Evolutionary conservation across 2,329 filamentous ascomycete species (phyloP), one percentile per base, ranked within the genome.

Genomic region (Proliferodiscus dingleyae): DNA sequence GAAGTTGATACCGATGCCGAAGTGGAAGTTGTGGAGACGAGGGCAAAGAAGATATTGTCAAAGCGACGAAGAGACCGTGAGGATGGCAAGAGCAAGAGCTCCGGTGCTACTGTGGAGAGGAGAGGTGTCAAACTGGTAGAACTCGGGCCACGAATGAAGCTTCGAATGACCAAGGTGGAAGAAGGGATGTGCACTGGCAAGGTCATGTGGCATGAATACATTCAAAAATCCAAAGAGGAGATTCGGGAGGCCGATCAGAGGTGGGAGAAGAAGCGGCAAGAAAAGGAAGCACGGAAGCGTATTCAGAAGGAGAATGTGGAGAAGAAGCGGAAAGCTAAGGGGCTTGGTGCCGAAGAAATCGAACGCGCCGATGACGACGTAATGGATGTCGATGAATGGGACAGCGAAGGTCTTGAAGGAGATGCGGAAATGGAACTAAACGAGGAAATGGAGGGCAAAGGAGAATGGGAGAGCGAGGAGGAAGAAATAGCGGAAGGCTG

Each of bases 151-250:
- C 81, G 93, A 43, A 84, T 98, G 85, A 85, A 80, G 50, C 71
- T 98, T 32, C 81, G 91, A 24, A 73, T 98, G 68, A 90, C 89
- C 45, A 98, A 98, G 71, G 90, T 98, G 4, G 93, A 98, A 63
- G 93, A 98, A 58, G 93, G 91, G 1, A 68, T 97, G 5, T 96
- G 89, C 60, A 77, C 79, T 21, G 93, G 93, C 40, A 93, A 89
- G 64, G 78, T 95, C 46, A 87, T 98, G 86, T 98, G 93, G 93
- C 93, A 98, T 66, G 89, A 96, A 64, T 94, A 89, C 63, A 82
- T 97, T 43, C 80, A 84, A 63, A 98, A 98, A 75, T 81, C 80
- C 5, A 81, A 81, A 57, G 77, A 80, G 15, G 90, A 98, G 65
- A 71, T 89, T 46, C 78, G 83, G 62, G 80, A 85, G 53, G 68